Percentiles rank a stretch among this genome's conserved stretches.
phyloP scores from a whole-genome alignment of 108 stramenopile genomes.

The Fistulifera pelliculosa region DNA sequence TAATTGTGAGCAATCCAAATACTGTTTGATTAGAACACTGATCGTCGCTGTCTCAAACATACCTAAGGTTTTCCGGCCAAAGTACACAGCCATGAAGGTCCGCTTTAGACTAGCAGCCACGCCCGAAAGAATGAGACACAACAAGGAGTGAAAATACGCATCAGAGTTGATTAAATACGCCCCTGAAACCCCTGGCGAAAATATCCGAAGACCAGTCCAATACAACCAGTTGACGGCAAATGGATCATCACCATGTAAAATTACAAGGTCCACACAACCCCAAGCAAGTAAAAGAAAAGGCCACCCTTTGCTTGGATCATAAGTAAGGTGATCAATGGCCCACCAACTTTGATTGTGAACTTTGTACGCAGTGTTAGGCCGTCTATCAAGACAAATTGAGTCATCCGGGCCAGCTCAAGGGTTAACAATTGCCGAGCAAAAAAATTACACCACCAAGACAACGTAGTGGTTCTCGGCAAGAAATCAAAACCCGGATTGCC shows the following conservation, averaged over 20 bases:
- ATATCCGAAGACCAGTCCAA: constrained; percentile 48
- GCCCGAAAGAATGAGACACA: constrained; percentile 53
- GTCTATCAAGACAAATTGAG: constrained; percentile 56
- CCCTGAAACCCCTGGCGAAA: constrained; percentile 17
- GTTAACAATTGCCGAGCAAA: constrained; percentile 42
- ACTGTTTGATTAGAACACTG: too few species aligned
- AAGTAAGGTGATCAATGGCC: constrained; percentile 59
- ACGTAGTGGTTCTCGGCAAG: constrained; percentile 38
- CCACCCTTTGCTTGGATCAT: constrained; percentile 72
- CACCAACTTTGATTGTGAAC: constrained; percentile 11
- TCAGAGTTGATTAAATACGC: constrained; percentile 40
- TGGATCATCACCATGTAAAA: constrained; percentile 41
- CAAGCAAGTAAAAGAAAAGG: constrained; percentile 52
- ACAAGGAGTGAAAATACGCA: constrained; percentile 44
- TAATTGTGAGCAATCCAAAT: too few species aligned
- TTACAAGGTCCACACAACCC: constrained; percentile 42
- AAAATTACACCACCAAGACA: constrained; percentile 74
- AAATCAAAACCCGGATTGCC: constrained; percentile 64
- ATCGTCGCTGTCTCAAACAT: constrained; percentile 32
- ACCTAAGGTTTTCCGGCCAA: constrained; percentile 38
- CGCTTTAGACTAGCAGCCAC: constrained; percentile 50
- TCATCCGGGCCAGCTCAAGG: constrained; percentile 38
- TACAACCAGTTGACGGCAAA: constrained; percentile 50
- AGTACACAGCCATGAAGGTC: constrained; percentile 52
- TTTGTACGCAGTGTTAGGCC: constrained; percentile 5